Evolutionary conservation across 2,329 filamentous ascomycete species (phyloP).

Genomic region (Colletotrichum horii): DNA sequence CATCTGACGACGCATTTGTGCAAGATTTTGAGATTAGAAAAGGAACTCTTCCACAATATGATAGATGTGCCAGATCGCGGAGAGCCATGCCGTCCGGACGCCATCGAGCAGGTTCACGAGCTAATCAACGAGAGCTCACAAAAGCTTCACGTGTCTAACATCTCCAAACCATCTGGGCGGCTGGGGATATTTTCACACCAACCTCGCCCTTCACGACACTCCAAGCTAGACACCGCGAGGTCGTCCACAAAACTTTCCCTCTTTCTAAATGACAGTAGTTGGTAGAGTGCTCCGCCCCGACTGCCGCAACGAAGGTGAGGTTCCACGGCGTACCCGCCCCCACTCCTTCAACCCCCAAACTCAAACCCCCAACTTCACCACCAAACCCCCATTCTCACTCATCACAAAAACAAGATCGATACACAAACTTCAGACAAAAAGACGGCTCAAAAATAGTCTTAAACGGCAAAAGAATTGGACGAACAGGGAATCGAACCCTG

Average conservation of each 20-base stretch:
- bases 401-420: too few species aligned
- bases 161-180: too few species aligned
- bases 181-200: too few species aligned
- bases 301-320: not conserved
- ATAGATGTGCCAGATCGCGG: not conserved
- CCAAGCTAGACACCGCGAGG: fast-evolving
- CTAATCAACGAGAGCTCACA: not conserved
- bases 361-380: not conserved
- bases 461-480: not conserved
- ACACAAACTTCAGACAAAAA: not conserved
- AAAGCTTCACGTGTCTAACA: not conserved
- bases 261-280: not conserved
- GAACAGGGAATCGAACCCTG: not conserved
- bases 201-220: too few species aligned
- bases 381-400: not conserved
- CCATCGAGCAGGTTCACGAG: not conserved
- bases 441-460: not conserved
- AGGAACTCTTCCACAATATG: too few species aligned
- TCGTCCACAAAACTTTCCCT: not conserved
- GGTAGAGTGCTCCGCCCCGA: not conserved
- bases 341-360: not conserved
- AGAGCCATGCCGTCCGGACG: not conserved
- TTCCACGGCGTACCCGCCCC: not conserved
- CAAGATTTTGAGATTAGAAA: too few species aligned
- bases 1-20: too few species aligned